Percentiles rank a stretch among this genome's conserved stretches.
These are phyloP conservation scores for Phialophora macrospora DNA, from an alignment of 2,329 filamentous ascomycete genomes.

Conservation along the genomic window DNA sequence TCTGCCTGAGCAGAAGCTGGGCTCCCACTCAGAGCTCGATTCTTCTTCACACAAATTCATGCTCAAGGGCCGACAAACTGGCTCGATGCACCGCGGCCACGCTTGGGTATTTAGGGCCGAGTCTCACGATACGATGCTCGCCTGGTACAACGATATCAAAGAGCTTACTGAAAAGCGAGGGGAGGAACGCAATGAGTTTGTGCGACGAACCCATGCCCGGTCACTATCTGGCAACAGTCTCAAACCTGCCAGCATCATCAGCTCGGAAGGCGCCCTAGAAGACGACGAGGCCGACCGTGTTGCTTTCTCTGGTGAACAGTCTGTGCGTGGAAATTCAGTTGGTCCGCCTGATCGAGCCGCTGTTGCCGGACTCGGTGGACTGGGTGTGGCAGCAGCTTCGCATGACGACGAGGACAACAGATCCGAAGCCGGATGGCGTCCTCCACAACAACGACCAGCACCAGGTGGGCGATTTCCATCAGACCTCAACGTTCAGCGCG, in stretches of 20 bases:
- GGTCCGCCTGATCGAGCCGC: constrained; percentile 44
- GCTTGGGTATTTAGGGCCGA: constrained; percentile 72
- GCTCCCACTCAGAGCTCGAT: constrained; percentile 80
- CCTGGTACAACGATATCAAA: constrained; percentile 94
- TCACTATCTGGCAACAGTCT: constrained; percentile 70
- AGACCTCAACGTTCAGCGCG: constrained; percentile 85
- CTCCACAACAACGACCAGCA: constrained; percentile 70
- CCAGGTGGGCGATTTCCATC: constrained; percentile 97
- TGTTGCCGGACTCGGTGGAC: constrained; percentile 45
- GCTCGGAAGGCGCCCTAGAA: constrained; percentile 77
- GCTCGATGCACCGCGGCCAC: constrained; percentile 82
- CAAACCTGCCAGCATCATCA: constrained; percentile 63
- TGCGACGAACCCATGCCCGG: constrained; percentile 73
- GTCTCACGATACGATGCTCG: constrained; percentile 90
- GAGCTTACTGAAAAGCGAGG: constrained; percentile 84
- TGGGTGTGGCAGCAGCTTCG: constrained; percentile 43
- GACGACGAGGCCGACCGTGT: constrained; percentile 72
- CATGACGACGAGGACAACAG: constrained; percentile 38
- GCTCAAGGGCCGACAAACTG: constrained; percentile 92
- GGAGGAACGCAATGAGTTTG: constrained; percentile 85
- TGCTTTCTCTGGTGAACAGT: constrained; percentile 65
- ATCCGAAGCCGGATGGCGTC: constrained; percentile 44
- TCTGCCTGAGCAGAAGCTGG: constrained; percentile 91
- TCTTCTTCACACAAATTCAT: constrained; percentile 97
- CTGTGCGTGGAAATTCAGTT: constrained; percentile 38